Conservation (phyloP, 345 rosid species). For the Ceriops tagal region DNA sequence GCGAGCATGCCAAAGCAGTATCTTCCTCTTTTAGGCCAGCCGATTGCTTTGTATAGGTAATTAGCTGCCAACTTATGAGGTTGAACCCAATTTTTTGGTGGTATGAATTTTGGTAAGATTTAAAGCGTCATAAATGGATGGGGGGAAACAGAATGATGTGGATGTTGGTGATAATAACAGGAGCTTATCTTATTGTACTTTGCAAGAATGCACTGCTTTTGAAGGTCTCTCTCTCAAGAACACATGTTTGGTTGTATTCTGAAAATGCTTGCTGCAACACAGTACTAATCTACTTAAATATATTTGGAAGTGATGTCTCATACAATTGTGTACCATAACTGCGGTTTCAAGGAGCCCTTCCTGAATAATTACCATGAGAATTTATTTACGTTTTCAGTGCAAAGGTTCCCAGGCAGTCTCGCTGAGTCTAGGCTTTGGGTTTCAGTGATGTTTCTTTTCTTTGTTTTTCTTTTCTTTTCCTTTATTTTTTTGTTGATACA, state of each 20-base stretch:
- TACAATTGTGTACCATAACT: background rate
- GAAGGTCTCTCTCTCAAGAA: background rate
- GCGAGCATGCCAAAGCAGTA: slow-evolving; percentile 97
- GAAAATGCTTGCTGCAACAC: background rate
- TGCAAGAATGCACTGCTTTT: background rate
- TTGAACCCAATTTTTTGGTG: slow-evolving; percentile 1
- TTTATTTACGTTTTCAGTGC: background rate
- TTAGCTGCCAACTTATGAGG: slow-evolving; percentile 2
- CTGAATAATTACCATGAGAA: background rate
- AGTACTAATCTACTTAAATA: background rate
- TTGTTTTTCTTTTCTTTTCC: too few relatives aligned
- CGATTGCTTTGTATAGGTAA: slow-evolving; percentile 95
- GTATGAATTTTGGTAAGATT: background rate
- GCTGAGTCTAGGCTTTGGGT: background rate
- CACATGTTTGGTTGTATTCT: background rate
- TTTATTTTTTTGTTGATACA: too few relatives aligned
- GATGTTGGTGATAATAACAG: background rate
- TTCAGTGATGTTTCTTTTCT: background rate
- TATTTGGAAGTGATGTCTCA: too few relatives aligned
- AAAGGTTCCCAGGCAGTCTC: background rate
- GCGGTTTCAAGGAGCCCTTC: background rate
- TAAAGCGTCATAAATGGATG: background rate
- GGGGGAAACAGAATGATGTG: background rate
- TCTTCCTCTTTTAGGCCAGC: slow-evolving; percentile 87
- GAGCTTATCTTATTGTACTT: background rate